Evolutionary conservation across 116 monocot species (phyloP).

Genomic region (Papilionanthe hybrid): DNA sequence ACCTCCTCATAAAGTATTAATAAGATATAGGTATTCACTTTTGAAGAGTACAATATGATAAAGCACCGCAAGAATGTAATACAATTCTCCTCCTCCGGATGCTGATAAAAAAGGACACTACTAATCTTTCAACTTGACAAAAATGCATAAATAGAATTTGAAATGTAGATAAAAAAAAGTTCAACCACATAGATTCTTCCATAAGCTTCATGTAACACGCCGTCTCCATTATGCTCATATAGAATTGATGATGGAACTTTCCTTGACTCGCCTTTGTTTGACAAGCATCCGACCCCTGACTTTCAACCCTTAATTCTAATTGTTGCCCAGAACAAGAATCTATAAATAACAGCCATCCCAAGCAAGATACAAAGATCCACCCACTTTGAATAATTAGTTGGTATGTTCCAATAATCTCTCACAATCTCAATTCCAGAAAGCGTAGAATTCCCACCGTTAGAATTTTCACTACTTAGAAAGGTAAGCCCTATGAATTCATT

Average conservation of each 20-base stretch:
- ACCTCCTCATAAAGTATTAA: too few relatives aligned
- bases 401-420: conserved; percentile 30
- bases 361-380: conserved; percentile 43
- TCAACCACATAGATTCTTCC: background rate
- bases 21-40: too few relatives aligned
- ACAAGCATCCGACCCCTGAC: background rate
- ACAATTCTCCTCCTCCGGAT: too few relatives aligned
- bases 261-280: background rate
- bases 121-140: too few relatives aligned
- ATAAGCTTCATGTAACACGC: background rate
- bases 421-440: conserved; percentile 27
- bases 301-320: conserved; percentile 22
- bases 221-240: background rate
- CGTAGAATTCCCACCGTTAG: background rate
- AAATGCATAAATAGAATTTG: too few relatives aligned
- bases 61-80: too few relatives aligned
- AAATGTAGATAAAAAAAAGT: background rate
- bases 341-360: conserved; percentile 42
- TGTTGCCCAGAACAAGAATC: conserved; percentile 26
- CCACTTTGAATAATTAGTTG: conserved; percentile 51
- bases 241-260: background rate
- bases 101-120: too few relatives aligned
- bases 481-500: conserved; percentile 50
- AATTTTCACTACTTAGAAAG: conserved; percentile 12
- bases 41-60: too few relatives aligned